phyloP scores from a whole-genome alignment of 1,284 basidiomycete species.

The Sphagnurus paluster region DNA sequence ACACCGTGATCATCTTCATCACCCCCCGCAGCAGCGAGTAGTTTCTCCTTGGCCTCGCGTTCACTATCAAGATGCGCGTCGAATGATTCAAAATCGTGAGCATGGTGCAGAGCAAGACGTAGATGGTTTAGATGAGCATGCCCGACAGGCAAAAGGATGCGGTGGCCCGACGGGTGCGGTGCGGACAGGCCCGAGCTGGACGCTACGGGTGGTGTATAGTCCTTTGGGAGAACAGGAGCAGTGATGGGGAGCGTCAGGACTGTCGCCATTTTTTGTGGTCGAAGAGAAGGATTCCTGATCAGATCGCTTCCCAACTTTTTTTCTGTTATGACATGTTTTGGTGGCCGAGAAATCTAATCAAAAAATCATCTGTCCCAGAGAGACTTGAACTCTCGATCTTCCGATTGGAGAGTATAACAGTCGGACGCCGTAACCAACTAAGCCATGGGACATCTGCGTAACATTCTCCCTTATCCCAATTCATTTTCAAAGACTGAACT shows the following conservation, averaged over 20 bases:
- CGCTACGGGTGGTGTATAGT: slow-evolving; percentile 30
- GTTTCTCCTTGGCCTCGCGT: slow-evolving; percentile 38
- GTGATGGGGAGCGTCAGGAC: slow-evolving; percentile 31
- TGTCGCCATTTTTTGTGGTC: slow-evolving; percentile 26
- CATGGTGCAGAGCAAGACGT: slow-evolving; percentile 72
- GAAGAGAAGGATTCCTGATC: background rate
- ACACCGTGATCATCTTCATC: slow-evolving; percentile 89
- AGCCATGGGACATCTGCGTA: slow-evolving; percentile 13
- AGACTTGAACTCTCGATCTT: slow-evolving; percentile 22
- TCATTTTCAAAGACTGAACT: too few species aligned
- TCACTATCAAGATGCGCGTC: slow-evolving; percentile 57
- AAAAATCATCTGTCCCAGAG: slow-evolving; percentile 16
- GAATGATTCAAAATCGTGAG: slow-evolving; percentile 79
- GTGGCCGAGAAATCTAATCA: background rate
- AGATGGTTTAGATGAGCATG: slow-evolving; percentile 83
- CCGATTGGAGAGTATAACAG: slow-evolving; percentile 17
- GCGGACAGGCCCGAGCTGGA: slow-evolving; percentile 29
- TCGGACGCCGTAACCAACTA: slow-evolving; percentile 21
- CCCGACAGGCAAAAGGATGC: slow-evolving; percentile 74
- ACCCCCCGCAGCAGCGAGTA: slow-evolving; percentile 55
- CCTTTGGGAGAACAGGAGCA: slow-evolving; percentile 29
- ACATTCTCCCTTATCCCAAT: background rate
- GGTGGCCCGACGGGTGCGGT: slow-evolving; percentile 36
- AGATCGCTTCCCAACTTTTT: slow-evolving; percentile 1
- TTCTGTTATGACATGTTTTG: slow-evolving; percentile 1